Percentiles rank a stretch among this genome's conserved stretches.
These are phyloP conservation scores for Teratosphaeria zuluensis DNA, from an alignment of 2,329 filamentous ascomycete genomes.

Conservation along the genomic window DNA sequence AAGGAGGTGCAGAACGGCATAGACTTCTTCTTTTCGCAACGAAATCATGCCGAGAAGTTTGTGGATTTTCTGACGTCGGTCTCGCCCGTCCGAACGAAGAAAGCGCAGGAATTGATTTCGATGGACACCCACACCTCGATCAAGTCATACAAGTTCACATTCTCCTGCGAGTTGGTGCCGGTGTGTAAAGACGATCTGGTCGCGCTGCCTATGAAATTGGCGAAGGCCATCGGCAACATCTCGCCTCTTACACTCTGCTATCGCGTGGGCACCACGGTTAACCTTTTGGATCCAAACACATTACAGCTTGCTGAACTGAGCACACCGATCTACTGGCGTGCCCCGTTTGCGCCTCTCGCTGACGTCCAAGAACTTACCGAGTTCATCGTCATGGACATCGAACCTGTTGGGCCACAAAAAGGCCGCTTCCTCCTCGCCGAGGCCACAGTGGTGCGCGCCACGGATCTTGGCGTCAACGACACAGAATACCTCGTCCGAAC, in stretches of 20 bases:
- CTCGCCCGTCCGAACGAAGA: slow-evolving; percentile 67
- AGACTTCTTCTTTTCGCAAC: slow-evolving; percentile 85
- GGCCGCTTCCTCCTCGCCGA: slow-evolving; percentile 81
- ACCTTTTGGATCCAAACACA: slow-evolving; percentile 80
- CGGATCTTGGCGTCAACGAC: slow-evolving; percentile 79
- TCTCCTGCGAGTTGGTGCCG: slow-evolving; percentile 77
- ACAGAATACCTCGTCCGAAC: slow-evolving; percentile 83
- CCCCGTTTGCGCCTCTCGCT: slow-evolving; percentile 73
- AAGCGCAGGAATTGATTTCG: slow-evolving; percentile 87
- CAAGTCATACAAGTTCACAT: slow-evolving; percentile 92
- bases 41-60: slow-evolving; percentile 87
- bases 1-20: slow-evolving; percentile 93
- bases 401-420: slow-evolving; percentile 62
- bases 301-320: slow-evolving; percentile 84
- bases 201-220: slow-evolving; percentile 81
- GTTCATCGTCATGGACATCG: slow-evolving; percentile 92
- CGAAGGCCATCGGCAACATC: slow-evolving; percentile 81
- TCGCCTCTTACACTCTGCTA: slow-evolving; percentile 77
- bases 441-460: slow-evolving; percentile 75
- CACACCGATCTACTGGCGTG: slow-evolving; percentile 77
- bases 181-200: slow-evolving; percentile 97
- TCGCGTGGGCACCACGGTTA: slow-evolving; percentile 79
- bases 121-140: slow-evolving; percentile 84
- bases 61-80: slow-evolving; percentile 83
- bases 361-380: slow-evolving; percentile 80